These are phyloP conservation scores for Blepharisma stoltei DNA, from an alignment of 73 alveolate genomes.

Conservation along the genomic window DNA sequence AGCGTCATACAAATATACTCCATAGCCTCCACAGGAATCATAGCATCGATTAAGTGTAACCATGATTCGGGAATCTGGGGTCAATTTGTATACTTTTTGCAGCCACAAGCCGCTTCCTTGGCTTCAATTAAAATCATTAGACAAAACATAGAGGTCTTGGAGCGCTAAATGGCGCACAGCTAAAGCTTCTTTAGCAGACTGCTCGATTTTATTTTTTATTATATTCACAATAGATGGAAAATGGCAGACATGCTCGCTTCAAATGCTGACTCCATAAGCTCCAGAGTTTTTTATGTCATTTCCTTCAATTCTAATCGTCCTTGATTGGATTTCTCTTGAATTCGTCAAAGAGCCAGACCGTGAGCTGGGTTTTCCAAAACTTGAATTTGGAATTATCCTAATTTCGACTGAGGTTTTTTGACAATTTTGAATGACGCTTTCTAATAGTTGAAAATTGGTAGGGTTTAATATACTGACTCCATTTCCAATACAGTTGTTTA, in stretches of 20 bases:
- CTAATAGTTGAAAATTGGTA: neutral
- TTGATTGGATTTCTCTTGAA: neutral
- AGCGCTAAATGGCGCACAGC: conserved; percentile 28
- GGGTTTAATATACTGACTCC: conserved; percentile 27
- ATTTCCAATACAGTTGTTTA: neutral
- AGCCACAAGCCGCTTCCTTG: conserved; percentile 22
- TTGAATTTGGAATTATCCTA: neutral
- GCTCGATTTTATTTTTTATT: conserved; percentile 6
- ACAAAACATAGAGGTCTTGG: neutral
- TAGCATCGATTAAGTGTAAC: neutral
- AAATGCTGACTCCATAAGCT: conserved; percentile 28
- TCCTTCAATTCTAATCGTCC: conserved; percentile 12
- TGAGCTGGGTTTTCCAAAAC: neutral
- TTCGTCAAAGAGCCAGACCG: neutral
- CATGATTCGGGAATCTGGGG: neutral
- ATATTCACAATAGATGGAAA: neutral
- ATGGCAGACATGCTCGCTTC: conserved; percentile 11
- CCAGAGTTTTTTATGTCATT: conserved; percentile 31
- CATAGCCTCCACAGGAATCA: conserved; percentile 33
- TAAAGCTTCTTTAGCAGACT: conserved; percentile 19
- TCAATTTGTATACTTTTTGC: conserved; percentile 20
- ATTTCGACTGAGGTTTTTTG: conserved; percentile 26
- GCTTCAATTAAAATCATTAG: conserved; percentile 1
- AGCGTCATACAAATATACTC: conserved; percentile 30
- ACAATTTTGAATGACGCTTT: conserved; percentile 13